Evolutionary conservation across 139 green algal species (phyloP).

Genomic region (Deuterostichococcus epilithicus): DNA sequence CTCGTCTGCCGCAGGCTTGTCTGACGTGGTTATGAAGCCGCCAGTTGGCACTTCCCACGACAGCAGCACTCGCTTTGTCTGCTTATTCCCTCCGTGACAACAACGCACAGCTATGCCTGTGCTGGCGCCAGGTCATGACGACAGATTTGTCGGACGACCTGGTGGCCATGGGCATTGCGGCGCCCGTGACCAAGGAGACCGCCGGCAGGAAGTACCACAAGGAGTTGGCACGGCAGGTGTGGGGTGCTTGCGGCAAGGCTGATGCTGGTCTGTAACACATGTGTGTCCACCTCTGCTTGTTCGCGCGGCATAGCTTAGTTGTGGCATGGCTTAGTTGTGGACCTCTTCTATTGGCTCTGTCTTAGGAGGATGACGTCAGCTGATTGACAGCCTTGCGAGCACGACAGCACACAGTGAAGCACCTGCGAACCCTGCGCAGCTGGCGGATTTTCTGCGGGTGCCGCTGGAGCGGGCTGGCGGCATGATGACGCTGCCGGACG

Average conservation of each 20-base stretch:
- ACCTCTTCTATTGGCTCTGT: too few relatives aligned
- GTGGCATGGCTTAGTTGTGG: too few relatives aligned
- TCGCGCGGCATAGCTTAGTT: too few relatives aligned
- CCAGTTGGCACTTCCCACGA: too few relatives aligned
- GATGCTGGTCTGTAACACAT: neutral
- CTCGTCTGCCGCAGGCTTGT: too few relatives aligned
- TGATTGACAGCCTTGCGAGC: too few relatives aligned
- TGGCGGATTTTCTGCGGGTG: slow-evolving; percentile 76
- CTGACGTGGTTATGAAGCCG: too few relatives aligned
- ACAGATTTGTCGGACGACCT: slow-evolving; percentile 72
- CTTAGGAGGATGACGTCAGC: too few relatives aligned
- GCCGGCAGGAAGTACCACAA: slow-evolving; percentile 75
- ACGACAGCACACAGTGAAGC: too few relatives aligned
- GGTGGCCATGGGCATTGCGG: slow-evolving; percentile 80
- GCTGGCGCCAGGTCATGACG: slow-evolving; percentile 46
- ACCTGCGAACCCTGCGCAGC: slow-evolving; percentile 23
- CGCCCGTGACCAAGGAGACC: slow-evolving; percentile 82
- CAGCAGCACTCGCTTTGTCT: too few relatives aligned
- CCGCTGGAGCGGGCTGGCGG: slow-evolving; percentile 62
- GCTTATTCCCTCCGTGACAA: neutral
- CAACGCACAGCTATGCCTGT: neutral
- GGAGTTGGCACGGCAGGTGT: slow-evolving; percentile 76
- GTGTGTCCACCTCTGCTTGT: too few relatives aligned
- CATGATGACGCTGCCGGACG: slow-evolving; percentile 86
- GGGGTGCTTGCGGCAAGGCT: neutral